These are phyloP conservation scores for Trichoderma arundinaceum DNA, from an alignment of 2,329 filamentous ascomycete genomes.

Conservation along the genomic window DNA sequence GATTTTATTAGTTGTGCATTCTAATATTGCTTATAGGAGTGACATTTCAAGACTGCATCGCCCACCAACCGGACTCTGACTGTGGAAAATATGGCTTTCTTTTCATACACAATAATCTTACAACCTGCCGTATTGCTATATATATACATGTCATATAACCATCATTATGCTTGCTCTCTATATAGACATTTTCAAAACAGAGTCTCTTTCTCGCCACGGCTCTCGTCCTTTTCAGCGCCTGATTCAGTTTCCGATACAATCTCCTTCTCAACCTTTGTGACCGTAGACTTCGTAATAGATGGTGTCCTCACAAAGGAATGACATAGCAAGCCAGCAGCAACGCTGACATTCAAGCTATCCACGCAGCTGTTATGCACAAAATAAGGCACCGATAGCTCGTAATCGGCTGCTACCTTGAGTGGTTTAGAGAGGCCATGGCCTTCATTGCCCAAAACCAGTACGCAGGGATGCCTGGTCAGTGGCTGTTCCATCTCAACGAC, in stretches of 20 bases:
- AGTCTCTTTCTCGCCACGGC: not conserved
- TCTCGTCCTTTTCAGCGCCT: not conserved
- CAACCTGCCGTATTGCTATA: not conserved
- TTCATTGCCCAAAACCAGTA: slow-evolving; percentile 85
- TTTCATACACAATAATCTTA: slow-evolving; percentile 8
- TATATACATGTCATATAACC: not conserved
- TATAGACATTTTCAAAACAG: not conserved
- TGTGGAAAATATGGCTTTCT: not conserved
- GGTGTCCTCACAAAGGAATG: slow-evolving; percentile 65
- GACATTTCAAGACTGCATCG: not conserved
- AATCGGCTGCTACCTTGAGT: slow-evolving; percentile 70
- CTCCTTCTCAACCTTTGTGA: not conserved
- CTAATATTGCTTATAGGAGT: not conserved
- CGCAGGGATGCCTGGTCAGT: slow-evolving; percentile 66
- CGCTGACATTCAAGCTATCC: slow-evolving; percentile 93
- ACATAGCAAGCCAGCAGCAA: slow-evolving; percentile 79
- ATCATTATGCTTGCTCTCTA: not conserved
- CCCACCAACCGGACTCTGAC: too few relatives aligned
- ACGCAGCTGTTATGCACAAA: slow-evolving; percentile 62
- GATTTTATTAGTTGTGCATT: too few relatives aligned
- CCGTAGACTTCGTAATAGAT: not conserved
- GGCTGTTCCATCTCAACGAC: slow-evolving; percentile 58
- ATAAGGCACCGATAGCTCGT: slow-evolving; percentile 68
- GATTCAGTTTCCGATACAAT: not conserved
- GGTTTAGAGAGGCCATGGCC: slow-evolving; percentile 72